Conservation (phyloP, 2,329 filamentous ascomycete species). For the Cercospora sp. region DNA sequence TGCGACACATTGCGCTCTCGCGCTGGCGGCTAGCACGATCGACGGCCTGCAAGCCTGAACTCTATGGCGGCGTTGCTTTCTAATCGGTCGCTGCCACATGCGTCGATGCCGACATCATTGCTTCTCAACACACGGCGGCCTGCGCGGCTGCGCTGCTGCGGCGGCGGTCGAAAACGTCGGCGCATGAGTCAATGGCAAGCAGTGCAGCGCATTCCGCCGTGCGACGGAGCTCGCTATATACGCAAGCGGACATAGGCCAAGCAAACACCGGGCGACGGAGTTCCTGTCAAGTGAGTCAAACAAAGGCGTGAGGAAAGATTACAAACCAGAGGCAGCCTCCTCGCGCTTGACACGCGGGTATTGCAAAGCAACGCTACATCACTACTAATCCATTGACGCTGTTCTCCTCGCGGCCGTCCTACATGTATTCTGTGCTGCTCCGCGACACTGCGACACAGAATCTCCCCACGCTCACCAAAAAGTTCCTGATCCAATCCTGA, state of each 20-base stretch:
- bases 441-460: not conserved
- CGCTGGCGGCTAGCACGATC: not conserved
- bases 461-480: conserved; percentile 10
- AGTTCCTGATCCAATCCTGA: conserved; percentile 9
- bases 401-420: not conserved
- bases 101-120: not conserved
- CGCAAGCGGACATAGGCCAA: not conserved
- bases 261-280: not conserved
- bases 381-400: not conserved
- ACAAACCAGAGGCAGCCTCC: not conserved
- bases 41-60: not conserved
- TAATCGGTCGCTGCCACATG: not conserved
- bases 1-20: not conserved
- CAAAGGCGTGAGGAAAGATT: not conserved
- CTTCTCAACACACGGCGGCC: not conserved
- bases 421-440: not conserved
- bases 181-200: not conserved
- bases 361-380: not conserved
- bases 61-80: conserved; percentile 1
- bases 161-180: not conserved
- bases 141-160: not conserved
- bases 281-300: not conserved
- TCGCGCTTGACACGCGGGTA: not conserved
- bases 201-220: not conserved
- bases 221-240: not conserved